Evolutionary conservation across 169 alveolate species (phyloP).

Genomic region (Plasmodium gonderi): DNA sequence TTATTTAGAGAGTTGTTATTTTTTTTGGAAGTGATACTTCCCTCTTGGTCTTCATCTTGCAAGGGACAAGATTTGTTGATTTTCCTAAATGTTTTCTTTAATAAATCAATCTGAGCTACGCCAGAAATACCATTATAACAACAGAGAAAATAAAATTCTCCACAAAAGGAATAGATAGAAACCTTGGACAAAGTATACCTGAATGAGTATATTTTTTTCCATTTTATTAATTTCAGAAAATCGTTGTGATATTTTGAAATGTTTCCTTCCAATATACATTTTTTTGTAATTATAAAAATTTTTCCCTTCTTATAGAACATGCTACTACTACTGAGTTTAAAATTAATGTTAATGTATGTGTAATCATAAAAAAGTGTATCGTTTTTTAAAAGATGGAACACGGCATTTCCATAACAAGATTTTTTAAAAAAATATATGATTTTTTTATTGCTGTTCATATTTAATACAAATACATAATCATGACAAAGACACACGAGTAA

Average conservation of each 20-base stretch:
- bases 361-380: slow-evolving; percentile 26
- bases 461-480: slow-evolving; percentile 28
- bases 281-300: slow-evolving; percentile 9
- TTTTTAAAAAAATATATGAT: slow-evolving; percentile 38
- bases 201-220: slow-evolving; percentile 15
- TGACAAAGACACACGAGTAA: slow-evolving; percentile 30
- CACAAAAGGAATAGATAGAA: background rate
- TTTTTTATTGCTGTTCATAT: slow-evolving; percentile 7
- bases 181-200: background rate
- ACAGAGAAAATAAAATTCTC: slow-evolving; percentile 7
- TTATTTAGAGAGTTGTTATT: too few relatives aligned
- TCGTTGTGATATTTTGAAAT: slow-evolving; percentile 23
- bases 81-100: background rate
- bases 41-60: too few relatives aligned
- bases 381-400: background rate
- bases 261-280: slow-evolving; percentile 6
- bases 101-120: background rate
- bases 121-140: slow-evolving; percentile 41
- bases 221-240: background rate
- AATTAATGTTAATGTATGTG: background rate
- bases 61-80: background rate
- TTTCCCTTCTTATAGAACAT: slow-evolving; percentile 1
- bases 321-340: background rate
- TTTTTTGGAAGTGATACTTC: background rate
- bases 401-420: slow-evolving; percentile 5